Evolutionary conservation across 78 protist species (phyloP), one percentile per base, ranked within the genome.

Genomic region (Dictyostelium brefeldianum): DNA sequence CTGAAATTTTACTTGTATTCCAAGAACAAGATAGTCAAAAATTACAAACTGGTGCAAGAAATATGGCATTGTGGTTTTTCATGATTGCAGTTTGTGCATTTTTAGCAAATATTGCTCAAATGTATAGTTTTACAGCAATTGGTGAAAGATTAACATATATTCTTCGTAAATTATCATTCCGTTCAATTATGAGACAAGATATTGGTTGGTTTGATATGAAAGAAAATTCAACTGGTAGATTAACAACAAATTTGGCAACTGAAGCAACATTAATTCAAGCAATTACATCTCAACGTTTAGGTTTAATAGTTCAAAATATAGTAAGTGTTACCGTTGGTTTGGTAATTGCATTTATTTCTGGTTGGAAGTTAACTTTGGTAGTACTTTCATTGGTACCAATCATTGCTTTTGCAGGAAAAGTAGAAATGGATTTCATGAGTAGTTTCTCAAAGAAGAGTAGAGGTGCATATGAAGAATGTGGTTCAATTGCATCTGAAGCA

Each of bases 231-330:
- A 51, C 96, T 18, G 98, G 98, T 54, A 29, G 62, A 14, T 80
- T 97, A 53, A 89, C 96, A 11, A 56, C 96, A 9, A 56, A 90
- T 14, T 70, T 97, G 14, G 96, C 97, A 14, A 74, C 89, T 17
- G 98, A 97, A 53, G 92, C 95, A 11, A 80, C 94, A 43, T 31
- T 83, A 43, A 85, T 97, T 5, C 96, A 97, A 50, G 96, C 94
- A 27, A 89, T 78, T 53, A 84, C 90, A 4, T 89, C 95, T 29
- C 95, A 94, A 50, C n/a, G 91, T 25, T 20, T 94, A 3, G 96
- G 96, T 29, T 27, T 36, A 17, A 4, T 90, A 9, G 5, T 96
- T 12, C 96, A 91, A 51, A 71, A 75, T n/a, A n/a, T 78, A 10
- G 84, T 91, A 9, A 80, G 78, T 51, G 18, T 77, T 17, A 18